A percentile compares a stretch with the other conserved stretches of the same genome.
phyloP scores from a whole-genome alignment of 176 grass and related monocot genomes.

The Bothriochloa decipiens region DNA sequence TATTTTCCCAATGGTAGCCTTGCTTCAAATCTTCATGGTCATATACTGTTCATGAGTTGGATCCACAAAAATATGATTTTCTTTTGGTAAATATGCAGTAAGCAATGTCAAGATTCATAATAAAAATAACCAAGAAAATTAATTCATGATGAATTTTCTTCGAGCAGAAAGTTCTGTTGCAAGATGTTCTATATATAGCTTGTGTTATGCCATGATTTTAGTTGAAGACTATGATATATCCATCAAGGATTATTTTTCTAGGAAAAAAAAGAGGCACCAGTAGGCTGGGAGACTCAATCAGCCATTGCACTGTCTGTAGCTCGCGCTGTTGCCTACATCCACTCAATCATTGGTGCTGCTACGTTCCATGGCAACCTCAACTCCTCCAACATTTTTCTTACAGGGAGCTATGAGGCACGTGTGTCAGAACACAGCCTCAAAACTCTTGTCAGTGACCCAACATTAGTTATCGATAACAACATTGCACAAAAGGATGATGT shows the following conservation, averaged over 20 bases:
- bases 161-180: too few relatives aligned
- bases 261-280: neutral
- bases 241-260: neutral
- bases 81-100: neutral
- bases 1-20: neutral
- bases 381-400: neutral
- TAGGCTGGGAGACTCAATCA: neutral
- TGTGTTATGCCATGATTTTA: neutral
- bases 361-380: neutral
- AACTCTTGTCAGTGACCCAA: neutral
- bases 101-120: neutral
- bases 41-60: neutral
- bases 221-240: neutral
- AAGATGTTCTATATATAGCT: too few relatives aligned
- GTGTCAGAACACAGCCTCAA: neutral
- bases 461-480: neutral
- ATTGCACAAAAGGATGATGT: neutral
- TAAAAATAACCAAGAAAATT: neutral
- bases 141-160: too few relatives aligned
- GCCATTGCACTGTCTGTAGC: neutral
- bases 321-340: conserved; percentile 4
- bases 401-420: neutral
- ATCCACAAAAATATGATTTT: neutral
- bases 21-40: conserved; percentile 18
- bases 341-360: neutral